A percentile compares a stretch with the other conserved stretches of the same genome.
These are phyloP conservation scores for Monilinia vaccinii-corymbosi DNA, from an alignment of 2,329 filamentous ascomycete species.

Conservation along the genomic window DNA sequence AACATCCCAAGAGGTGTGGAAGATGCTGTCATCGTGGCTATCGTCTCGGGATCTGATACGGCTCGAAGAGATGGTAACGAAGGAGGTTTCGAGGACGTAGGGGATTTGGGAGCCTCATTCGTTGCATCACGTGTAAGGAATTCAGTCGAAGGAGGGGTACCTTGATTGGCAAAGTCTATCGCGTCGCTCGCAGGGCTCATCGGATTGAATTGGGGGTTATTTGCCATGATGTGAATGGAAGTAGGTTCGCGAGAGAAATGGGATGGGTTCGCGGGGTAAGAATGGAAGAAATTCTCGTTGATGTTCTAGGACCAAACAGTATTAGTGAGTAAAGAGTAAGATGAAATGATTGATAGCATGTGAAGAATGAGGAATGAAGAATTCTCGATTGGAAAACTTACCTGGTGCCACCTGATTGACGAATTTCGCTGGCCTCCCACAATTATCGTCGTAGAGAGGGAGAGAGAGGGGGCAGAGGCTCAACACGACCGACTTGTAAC, in stretches of 20 bases:
- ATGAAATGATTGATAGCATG: too few species aligned
- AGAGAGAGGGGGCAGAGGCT: too few species aligned
- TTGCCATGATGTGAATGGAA: background rate
- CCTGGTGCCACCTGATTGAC: background rate
- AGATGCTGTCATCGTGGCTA: constrained; percentile 59
- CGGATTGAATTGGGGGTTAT: background rate
- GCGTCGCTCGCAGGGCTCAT: constrained; percentile 16
- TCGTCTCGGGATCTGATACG: constrained; percentile 46
- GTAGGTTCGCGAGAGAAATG: constrained; percentile 1
- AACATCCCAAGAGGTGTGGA: constrained; percentile 77
- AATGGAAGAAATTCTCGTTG: constrained; percentile 13
- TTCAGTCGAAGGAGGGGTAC: constrained; percentile 1
- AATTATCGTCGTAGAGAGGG: background rate
- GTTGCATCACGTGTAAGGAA: constrained; percentile 13
- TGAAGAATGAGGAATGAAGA: background rate
- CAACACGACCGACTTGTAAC: too few species aligned
- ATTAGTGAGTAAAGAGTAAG: background rate
- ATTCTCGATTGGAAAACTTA: background rate
- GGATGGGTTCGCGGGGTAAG: constrained; percentile 16
- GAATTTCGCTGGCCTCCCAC: too few species aligned
- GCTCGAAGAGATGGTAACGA: constrained; percentile 51
- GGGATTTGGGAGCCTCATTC: constrained; percentile 11
- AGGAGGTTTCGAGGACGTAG: constrained; percentile 31
- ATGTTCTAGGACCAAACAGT: background rate
- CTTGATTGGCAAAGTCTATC: constrained; percentile 17